A percentile compares a stretch with the other conserved stretches of the same genome.
Conservation (phyloP, 176 grass and related monocot species). For the Triticum urartu region DNA sequence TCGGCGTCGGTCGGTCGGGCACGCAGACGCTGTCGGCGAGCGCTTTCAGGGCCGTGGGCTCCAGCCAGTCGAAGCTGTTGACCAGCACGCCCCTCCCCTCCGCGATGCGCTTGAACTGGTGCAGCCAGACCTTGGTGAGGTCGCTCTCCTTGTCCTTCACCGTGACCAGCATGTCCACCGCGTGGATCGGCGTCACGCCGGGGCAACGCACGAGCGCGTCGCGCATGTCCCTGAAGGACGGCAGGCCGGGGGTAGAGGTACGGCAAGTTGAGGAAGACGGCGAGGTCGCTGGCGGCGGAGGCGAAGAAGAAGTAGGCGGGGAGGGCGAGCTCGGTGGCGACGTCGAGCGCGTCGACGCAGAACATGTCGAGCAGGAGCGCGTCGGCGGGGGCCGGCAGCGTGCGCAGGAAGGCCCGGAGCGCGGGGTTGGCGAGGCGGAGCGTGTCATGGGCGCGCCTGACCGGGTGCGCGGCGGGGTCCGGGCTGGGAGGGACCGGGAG, state of each 20-base stretch:
- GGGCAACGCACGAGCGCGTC: conserved; percentile 25
- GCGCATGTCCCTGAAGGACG: conserved; percentile 55
- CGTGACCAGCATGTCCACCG: conserved; percentile 13
- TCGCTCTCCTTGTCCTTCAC: conserved; percentile 31
- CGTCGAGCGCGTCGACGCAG: conserved; percentile 40
- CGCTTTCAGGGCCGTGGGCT: conserved; percentile 26
- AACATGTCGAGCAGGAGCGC: conserved; percentile 48
- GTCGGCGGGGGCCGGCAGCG: background rate
- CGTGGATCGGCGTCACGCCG: conserved; percentile 36
- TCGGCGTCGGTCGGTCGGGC: conserved; percentile 21
- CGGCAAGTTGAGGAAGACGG: conserved; percentile 14
- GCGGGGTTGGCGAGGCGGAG: conserved; percentile 10
- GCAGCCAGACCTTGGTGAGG: background rate
- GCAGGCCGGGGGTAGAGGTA: background rate
- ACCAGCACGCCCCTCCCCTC: conserved; percentile 44
- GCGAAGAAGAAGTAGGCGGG: conserved; percentile 38
- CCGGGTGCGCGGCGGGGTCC: background rate
- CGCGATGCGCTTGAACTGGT: conserved; percentile 28
- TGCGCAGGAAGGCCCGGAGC: background rate
- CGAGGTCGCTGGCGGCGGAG: conserved; percentile 22
- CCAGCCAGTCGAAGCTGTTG: conserved; percentile 56
- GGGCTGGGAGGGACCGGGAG: background rate
- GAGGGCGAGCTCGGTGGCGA: conserved; percentile 20
- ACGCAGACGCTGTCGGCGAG: conserved; percentile 36
- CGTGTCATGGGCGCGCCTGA: background rate